phyloP scores from a whole-genome alignment of 2,329 filamentous ascomycete species.

The Alternaria sp. region DNA sequence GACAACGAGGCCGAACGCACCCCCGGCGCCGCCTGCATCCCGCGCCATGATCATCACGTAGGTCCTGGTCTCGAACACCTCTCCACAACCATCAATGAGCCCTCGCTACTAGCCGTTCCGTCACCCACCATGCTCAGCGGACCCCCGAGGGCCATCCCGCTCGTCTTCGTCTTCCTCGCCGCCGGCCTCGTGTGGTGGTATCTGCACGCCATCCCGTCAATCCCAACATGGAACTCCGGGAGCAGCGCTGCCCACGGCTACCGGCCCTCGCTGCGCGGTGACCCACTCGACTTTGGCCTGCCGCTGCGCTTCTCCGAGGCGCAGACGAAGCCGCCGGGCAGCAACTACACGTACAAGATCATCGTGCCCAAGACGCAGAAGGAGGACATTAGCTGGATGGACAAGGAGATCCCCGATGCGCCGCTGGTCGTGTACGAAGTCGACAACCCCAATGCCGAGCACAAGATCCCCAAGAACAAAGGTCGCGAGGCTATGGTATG shows the following conservation, averaged over 20 bases:
- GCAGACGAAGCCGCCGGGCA: slow-evolving; percentile 39
- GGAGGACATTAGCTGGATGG: slow-evolving; percentile 48
- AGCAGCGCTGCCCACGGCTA: slow-evolving; percentile 8
- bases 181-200: slow-evolving; percentile 43
- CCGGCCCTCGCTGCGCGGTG: slow-evolving; percentile 25
- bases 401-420: slow-evolving; percentile 41
- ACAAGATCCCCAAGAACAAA: slow-evolving; percentile 64
- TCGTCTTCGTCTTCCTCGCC: slow-evolving; percentile 33
- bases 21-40: slow-evolving; percentile 1
- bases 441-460: slow-evolving; percentile 56
- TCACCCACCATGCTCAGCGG: slow-evolving; percentile 46
- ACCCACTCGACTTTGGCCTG: slow-evolving; percentile 46
- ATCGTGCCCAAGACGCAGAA: slow-evolving; percentile 48
- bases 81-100: slow-evolving; percentile 6
- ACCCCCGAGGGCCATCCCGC: slow-evolving; percentile 41
- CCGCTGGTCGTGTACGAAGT: slow-evolving; percentile 59
- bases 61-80: neutral
- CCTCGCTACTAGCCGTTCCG: slow-evolving; percentile 3
- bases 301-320: slow-evolving; percentile 42
- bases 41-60: slow-evolving; percentile 2
- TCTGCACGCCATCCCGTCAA: slow-evolving; percentile 22
- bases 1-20: neutral
- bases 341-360: slow-evolving; percentile 46
- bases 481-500: slow-evolving; percentile 65
- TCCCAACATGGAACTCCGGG: slow-evolving; percentile 22